Evolutionary conservation across 2,329 filamentous ascomycete genomes (phyloP).

Genomic region (Phaeosphaeriaceae sp.): DNA sequence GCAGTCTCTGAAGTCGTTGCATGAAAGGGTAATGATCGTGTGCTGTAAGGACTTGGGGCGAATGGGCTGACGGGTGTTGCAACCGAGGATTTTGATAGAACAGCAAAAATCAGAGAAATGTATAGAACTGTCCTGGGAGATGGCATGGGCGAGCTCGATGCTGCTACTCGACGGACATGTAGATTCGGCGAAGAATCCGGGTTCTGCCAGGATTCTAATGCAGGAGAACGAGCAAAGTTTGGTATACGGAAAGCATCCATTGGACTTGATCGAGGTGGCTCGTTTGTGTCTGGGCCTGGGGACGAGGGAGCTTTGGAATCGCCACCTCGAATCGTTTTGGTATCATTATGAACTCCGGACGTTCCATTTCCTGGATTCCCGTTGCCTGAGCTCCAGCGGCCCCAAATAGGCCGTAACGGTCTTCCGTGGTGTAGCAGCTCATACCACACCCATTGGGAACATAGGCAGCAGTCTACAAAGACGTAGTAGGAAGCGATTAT

Average conservation of each 20-base stretch:
- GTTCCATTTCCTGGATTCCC: constrained; percentile 19
- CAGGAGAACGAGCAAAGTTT: constrained; percentile 44
- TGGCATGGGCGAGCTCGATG: constrained; percentile 53
- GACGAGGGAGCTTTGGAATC: constrained; percentile 19
- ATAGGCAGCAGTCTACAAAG: constrained; percentile 67
- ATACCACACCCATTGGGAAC: constrained; percentile 71
- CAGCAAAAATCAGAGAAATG: constrained; percentile 53
- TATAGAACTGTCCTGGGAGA: constrained; percentile 55
- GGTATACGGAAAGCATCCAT: constrained; percentile 47
- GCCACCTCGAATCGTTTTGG: constrained; percentile 3
- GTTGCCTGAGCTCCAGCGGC: constrained; percentile 29
- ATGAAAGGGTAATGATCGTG: constrained; percentile 16
- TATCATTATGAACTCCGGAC: constrained; percentile 39
- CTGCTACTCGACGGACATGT: constrained; percentile 39
- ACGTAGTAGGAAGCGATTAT: constrained; percentile 71
- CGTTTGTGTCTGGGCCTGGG: constrained; percentile 24
- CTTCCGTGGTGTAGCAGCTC: constrained; percentile 61
- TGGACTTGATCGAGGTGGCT: constrained; percentile 35
- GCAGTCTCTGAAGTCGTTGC: constrained; percentile 16
- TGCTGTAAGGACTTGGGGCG: constrained; percentile 21
- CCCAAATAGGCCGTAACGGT: constrained; percentile 49
- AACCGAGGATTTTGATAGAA: constrained; percentile 48
- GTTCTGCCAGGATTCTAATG: constrained; percentile 34
- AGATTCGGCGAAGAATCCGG: constrained; percentile 33
- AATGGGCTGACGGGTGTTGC: constrained; percentile 36